A percentile compares a stretch with the other conserved stretches of the same genome.
Conservation (phyloP, 2,329 filamentous ascomycete species). For the Epichloe gansuensis region DNA sequence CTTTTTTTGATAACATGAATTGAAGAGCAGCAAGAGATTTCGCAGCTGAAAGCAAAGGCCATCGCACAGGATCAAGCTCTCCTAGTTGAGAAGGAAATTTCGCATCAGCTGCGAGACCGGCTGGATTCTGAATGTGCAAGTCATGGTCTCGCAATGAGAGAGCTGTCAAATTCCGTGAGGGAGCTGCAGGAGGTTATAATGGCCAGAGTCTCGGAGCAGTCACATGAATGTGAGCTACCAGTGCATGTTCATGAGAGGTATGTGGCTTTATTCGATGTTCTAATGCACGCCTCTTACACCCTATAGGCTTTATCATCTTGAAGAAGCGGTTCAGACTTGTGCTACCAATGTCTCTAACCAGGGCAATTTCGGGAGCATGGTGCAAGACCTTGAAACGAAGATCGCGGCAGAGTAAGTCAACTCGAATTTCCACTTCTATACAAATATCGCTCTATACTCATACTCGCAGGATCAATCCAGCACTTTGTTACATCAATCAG, state of each 20-base stretch:
- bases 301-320: constrained; percentile 3
- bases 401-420: constrained; percentile 3
- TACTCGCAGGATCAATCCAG: constrained; percentile 3
- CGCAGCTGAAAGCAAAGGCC: constrained; percentile 11
- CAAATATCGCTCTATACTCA: neutral
- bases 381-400: constrained; percentile 1
- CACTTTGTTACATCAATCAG: constrained; percentile 1
- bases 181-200: neutral
- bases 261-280: neutral
- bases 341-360: neutral
- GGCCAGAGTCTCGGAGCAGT: neutral
- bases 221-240: constrained; percentile 1
- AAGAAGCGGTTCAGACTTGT: neutral
- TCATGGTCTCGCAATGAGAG: neutral
- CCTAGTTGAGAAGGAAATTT: neutral
- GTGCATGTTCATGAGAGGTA: neutral
- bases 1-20: neutral
- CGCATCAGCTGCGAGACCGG: neutral
- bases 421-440: neutral
- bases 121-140: neutral
- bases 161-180: neutral
- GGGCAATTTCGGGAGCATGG: neutral
- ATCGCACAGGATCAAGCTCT: constrained; percentile 10
- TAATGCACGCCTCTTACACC: neutral
- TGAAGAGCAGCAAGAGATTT: constrained; percentile 15